phyloP scores from a whole-genome alignment of 2,329 filamentous ascomycete genomes.

The Dendryphion nanum region DNA sequence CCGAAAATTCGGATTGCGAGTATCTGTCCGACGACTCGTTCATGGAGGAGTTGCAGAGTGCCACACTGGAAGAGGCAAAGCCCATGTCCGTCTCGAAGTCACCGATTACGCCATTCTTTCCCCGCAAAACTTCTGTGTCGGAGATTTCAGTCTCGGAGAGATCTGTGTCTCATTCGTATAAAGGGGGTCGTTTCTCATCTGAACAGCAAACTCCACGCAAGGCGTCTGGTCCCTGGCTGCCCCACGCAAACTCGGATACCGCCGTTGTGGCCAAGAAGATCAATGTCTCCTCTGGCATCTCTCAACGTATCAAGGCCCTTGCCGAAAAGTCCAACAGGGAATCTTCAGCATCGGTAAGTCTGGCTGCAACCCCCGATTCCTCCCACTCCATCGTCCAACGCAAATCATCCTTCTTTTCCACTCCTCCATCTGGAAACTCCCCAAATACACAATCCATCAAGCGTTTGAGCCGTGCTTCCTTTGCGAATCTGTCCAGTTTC shows the following conservation, averaged over 20 bases:
- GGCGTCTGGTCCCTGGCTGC: conserved; percentile 32
- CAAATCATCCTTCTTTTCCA: conserved; percentile 39
- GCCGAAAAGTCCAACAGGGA: conserved; percentile 68
- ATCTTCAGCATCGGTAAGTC: conserved; percentile 25
- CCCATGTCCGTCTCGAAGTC: conserved; percentile 75
- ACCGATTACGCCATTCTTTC: conserved; percentile 68
- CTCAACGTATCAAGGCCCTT: conserved; percentile 88
- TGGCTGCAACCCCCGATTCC: conserved; percentile 22
- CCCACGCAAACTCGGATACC: conserved; percentile 23
- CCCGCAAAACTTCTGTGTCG: conserved; percentile 30
- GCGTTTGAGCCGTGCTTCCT: conserved; percentile 29
- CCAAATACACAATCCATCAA: conserved; percentile 23
- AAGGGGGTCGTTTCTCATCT: conserved; percentile 22
- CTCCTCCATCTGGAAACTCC: conserved; percentile 27
- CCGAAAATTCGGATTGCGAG: conserved; percentile 44
- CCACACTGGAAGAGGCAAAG: conserved; percentile 79
- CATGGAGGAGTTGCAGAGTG: conserved; percentile 81
- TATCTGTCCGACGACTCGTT: conserved; percentile 74
- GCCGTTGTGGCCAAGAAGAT: conserved; percentile 62
- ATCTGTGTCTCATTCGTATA: conserved; percentile 40
- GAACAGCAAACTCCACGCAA: conserved; percentile 24
- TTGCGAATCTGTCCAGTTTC: conserved; percentile 24
- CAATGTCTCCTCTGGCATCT: conserved; percentile 86
- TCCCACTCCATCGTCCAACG: conserved; percentile 34
- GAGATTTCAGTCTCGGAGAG: conserved; percentile 23